Evolutionary conservation across 352 stramenopile species (phyloP), one percentile per base, ranked within the genome.

Genomic region (Pythium graminicola): DNA sequence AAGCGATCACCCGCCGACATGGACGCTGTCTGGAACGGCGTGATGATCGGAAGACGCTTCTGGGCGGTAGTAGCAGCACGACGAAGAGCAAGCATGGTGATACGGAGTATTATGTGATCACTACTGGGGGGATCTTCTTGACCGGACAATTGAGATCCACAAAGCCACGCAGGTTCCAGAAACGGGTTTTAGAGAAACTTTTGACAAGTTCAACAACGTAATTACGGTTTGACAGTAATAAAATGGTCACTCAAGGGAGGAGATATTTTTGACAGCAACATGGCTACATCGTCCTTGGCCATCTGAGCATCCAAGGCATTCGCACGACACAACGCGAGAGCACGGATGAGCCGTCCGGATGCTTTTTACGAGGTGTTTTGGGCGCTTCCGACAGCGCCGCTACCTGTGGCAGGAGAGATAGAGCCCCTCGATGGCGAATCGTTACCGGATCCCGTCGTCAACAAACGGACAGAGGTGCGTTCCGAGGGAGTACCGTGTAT

Each of bases 41-140:
- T 70, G 26, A 72, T 63, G 65, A 80, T 69, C 46, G 67, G 64
- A 38, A 50, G 46, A 59, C 73, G 70, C 65, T 83, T 82, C 54
- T 65, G 65, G 50, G 63, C 67, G 54, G 56, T 56, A 31, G 64
- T 48, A 48, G 67, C 69, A 60, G 70, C 75, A 51, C 81, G 79
- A 54, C 77, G 77, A 42, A 77, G 61, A 36, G 77, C 69, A 46
- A 93, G 73, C 81, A 93, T 93, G 24, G 28, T 68, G 45, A 14
- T 17, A 40, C 10, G 2, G 28, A 41, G 29, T n/a, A n/a, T n/a
- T n/a, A n/a, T n/a, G n/a, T n/a, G n/a, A n/a, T n/a, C n/a, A n/a
- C n/a, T n/a, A n/a, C n/a, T n/a, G n/a, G n/a, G n/a, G n/a, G n/a
- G 14, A 22, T 6, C 28, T 36, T 20, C 14, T 8, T 4, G 13